Base-by-base conservation (phyloP, 805 yeast species). In the Jamesozyma spencerorum region DNA sequence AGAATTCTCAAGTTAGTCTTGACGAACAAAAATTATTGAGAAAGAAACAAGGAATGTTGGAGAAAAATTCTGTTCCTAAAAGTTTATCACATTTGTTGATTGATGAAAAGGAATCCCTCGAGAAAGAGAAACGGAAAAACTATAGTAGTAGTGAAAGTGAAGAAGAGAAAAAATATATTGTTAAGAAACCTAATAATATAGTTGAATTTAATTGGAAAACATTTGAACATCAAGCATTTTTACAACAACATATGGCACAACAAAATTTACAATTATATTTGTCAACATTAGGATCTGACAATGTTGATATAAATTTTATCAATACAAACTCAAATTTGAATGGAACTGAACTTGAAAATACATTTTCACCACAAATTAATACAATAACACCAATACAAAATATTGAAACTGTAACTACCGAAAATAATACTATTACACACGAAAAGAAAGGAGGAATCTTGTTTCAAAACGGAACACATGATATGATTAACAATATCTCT, bases 401-500 rank as follows among this genome's bases (percentile, higher is more conserved):
- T 11, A n/a, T n/a, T n/a, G n/a, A n/a, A n/a, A n/a, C n/a, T n/a
- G 15, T 14, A 5, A 31, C 19, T 4, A 31, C 14, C 18, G 19
- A 14, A 11, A 15, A 6, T 17, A 28, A 22, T 22, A 7, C 26
- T 22, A 22, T 7, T 22, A 7, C 26, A 10, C 6, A 22, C 26
- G 35, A 14, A 10, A 32, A 32, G 10, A 32, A 4, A 4, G 26
- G 45, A 29, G 56, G 52, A n/a, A 45, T 56, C 2, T 38, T 58
- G 18, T 54, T 56, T 34, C 54, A 52, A 37, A 57, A 55, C 12
- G 68, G 79, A 19, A 72, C 80, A 1, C 75, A 74, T 31, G 70
- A 70, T 26, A 76, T 76, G 82, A 76, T 76, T 49, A 74, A 66
- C 50, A 74, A 75, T 48, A 76, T 76, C 29, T 73, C 79, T 0